These are phyloP conservation scores for Blastocystis sp. DNA, from an alignment of 352 stramenopile genomes.

Conservation along the genomic window DNA sequence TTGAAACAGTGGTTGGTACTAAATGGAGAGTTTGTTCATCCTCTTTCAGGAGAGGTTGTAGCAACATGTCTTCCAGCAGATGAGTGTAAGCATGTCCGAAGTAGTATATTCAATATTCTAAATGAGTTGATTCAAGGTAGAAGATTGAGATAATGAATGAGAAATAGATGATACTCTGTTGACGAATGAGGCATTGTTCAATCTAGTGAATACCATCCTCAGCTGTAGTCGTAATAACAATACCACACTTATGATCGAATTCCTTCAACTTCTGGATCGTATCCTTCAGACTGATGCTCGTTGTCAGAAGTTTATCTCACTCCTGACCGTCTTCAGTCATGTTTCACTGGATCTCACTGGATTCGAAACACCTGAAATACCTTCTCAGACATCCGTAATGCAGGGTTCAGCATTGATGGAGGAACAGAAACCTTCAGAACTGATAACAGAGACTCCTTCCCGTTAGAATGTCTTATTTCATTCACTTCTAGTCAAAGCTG, in stretches of 20 bases:
- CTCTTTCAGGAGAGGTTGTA: neutral
- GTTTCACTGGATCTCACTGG: conserved; percentile 22
- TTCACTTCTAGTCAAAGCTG: conserved; percentile 48
- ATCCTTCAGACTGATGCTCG: conserved; percentile 15
- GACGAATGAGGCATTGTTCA: neutral
- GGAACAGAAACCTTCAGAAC: neutral
- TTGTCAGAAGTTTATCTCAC: neutral
- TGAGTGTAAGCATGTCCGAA: neutral
- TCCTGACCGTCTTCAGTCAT: conserved; percentile 20
- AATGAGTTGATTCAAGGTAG: neutral
- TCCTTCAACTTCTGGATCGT: conserved; percentile 17
- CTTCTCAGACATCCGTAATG: neutral
- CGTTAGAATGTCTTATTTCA: neutral
- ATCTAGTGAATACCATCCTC: conserved; percentile 38
- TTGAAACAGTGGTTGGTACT: conserved; percentile 34
- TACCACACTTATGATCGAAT: neutral
- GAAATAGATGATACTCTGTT: neutral
- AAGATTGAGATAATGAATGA: too few relatives aligned
- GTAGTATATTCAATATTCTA: neutral
- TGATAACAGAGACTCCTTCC: neutral
- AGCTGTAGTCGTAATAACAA: conserved; percentile 4
- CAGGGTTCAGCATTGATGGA: neutral
- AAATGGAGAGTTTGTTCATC: neutral
- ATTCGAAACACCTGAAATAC: neutral
- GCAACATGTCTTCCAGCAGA: neutral